Evolutionary conservation across 2,329 filamentous ascomycete genomes (phyloP), one percentile per base, ranked within the genome.

Genomic region (Apiospora pterosperma): DNA sequence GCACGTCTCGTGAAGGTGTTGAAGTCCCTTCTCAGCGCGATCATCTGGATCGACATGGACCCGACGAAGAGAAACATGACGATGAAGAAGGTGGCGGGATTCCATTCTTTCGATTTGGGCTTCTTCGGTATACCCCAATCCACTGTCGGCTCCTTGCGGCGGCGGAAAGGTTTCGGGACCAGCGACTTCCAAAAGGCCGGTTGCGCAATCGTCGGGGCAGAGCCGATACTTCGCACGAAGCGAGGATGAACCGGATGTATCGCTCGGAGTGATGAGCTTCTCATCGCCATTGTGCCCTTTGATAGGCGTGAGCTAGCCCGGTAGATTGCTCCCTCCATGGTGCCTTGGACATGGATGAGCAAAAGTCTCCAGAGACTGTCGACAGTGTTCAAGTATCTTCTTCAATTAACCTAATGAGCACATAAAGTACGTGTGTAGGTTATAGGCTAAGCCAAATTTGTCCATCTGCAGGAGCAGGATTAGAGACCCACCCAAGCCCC

Each of bases 21-120:
- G 73, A 89, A 91, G 61, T 94, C 90, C 70, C 91, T 92, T 71
- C 90, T 90, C 71, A 98, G 76, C 39, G 89, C 84, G 73, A 99
- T 90, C 84, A 96, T 92, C 72, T 97, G 92, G 71, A 99, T 97
- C 16, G 95, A 92, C 84, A 97, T 97, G 67, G 93, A 97, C 4
- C 96, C 96, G 68, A 98, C 95, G 68, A 98, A 84, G 44, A 93
- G 82, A 73, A 93, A 93, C 68, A 95, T 92, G 71, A 89, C 82
- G 70, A 95, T 92, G 76, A 90, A 96, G 73, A 93, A 95, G 0
- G 90, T 93, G 23, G 91, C 91, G 3, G 92, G 91, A 70, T 95
- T 95, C 89, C 90, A 92, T 70, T 88, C 86, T 73, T 86, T 90
- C 19, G 84, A 79, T 68, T 83, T 85, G 28, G 76, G 72, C 38